Conservation (phyloP, 2,329 filamentous ascomycete species). For the Aspergillus chevalieri region DNA sequence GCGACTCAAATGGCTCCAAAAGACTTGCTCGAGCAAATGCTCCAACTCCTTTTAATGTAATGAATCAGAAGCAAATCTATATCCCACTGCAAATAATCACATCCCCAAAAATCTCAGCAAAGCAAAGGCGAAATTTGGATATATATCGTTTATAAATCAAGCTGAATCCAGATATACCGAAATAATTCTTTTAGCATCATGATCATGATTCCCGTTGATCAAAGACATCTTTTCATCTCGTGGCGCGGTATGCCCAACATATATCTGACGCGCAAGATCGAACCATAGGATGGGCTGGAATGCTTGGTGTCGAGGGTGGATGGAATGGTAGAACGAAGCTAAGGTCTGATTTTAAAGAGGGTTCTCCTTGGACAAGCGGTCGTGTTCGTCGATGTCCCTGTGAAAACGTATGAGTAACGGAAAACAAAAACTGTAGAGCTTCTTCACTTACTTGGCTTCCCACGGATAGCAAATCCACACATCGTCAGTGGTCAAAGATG, state of each 20-base stretch:
- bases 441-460: conserved; percentile 66
- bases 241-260: neutral
- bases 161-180: too few relatives aligned
- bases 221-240: neutral
- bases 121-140: neutral
- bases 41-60: neutral
- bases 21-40: neutral
- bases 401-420: conserved; percentile 15
- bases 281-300: neutral
- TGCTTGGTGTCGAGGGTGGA: neutral
- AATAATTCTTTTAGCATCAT: too few relatives aligned
- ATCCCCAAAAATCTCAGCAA: neutral
- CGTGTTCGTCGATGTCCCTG: conserved; percentile 86
- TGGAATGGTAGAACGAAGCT: neutral
- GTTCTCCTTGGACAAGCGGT: conserved; percentile 56
- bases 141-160: neutral
- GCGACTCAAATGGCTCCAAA: neutral
- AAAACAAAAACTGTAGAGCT: neutral
- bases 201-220: too few relatives aligned
- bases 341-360: conserved; percentile 21
- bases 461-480: conserved; percentile 99
- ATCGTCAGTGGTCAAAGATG: conserved; percentile 82
- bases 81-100: neutral
- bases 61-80: neutral
- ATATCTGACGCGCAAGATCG: neutral